These are phyloP conservation scores for Hymenoscyphus fructigenus DNA, from an alignment of 2,329 filamentous ascomycete species.

Conservation along the genomic window DNA sequence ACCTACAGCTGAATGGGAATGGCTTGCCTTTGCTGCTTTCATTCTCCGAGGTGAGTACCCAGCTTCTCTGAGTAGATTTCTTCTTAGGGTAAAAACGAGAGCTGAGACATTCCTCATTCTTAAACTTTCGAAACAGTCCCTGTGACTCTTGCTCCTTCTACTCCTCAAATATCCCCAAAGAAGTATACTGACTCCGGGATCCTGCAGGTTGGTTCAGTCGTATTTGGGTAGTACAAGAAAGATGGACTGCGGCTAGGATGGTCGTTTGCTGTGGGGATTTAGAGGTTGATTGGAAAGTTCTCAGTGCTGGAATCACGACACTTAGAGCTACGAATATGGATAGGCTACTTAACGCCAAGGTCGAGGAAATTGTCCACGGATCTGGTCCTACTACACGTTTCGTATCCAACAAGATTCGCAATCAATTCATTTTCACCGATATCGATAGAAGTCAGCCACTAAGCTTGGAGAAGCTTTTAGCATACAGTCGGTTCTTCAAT, in stretches of 20 bases:
- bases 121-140: no score
- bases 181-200: no score
- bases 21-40: conserved; percentile 7
- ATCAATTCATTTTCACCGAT: conserved; percentile 17
- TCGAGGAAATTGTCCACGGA: background rate
- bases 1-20: conserved; percentile 9
- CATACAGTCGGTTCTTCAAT: conserved; percentile 17
- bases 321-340: conserved; percentile 15
- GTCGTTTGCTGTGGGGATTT: background rate
- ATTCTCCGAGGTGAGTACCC: background rate
- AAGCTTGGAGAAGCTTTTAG: conserved; percentile 16
- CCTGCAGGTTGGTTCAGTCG: background rate
- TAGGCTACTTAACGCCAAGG: conserved; percentile 9
- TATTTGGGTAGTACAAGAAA: background rate
- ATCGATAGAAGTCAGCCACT: conserved; percentile 10
- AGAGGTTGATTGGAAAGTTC: conserved; percentile 4
- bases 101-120: no score
- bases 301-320: conserved; percentile 13
- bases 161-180: no score
- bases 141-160: no score
- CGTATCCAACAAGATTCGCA: conserved; percentile 15
- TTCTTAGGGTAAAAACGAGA: no score
- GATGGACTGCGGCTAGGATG: background rate
- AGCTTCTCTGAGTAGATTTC: no score
- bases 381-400: background rate